Conservation (phyloP, 2,329 filamentous ascomycete genomes). For the Colletotrichum viniferum region DNA sequence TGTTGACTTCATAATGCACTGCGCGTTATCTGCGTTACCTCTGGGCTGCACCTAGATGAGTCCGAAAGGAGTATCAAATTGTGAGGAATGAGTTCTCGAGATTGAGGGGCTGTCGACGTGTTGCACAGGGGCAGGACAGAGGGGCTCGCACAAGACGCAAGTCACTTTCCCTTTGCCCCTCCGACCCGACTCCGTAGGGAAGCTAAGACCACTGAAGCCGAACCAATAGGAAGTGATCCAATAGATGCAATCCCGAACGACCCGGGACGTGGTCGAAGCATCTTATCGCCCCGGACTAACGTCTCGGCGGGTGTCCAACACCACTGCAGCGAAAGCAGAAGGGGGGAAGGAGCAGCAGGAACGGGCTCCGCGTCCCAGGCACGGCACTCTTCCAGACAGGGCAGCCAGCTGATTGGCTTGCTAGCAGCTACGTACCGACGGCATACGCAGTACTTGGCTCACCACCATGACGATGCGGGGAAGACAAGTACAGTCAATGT, state of each 20-base stretch:
- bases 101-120: background rate
- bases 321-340: background rate
- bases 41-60: background rate
- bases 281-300: conserved; percentile 5
- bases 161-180: background rate
- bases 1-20: background rate
- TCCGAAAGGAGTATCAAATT: background rate
- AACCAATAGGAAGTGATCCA: conserved; percentile 15
- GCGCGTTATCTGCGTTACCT: background rate
- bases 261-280: conserved; percentile 7
- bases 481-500: background rate
- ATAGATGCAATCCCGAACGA: background rate
- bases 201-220: background rate
- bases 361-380: background rate
- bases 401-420: background rate
- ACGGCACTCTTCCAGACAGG: background rate
- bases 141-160: background rate
- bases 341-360: background rate
- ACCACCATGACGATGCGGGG: background rate
- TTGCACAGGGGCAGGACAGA: background rate
- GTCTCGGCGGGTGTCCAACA: background rate
- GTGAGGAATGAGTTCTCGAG: background rate
- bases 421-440: background rate
- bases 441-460: background rate
- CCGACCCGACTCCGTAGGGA: background rate